Conservation (phyloP, 495 filamentous ascomycete species). For the Penicillium canescens region DNA sequence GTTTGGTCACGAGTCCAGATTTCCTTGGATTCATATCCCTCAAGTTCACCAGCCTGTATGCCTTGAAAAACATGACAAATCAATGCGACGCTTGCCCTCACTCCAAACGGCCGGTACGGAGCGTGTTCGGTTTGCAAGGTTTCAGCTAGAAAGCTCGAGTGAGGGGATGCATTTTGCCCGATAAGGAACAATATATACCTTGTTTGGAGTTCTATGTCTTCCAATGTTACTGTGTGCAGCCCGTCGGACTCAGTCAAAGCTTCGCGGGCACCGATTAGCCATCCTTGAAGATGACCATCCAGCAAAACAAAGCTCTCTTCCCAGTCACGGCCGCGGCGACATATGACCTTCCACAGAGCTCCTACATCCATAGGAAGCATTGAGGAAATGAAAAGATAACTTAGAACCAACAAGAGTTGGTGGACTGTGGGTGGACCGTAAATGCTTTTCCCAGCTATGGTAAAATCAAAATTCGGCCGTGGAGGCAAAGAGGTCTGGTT, state of each 20-base stretch:
- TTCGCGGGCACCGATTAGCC: background rate
- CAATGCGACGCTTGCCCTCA: background rate
- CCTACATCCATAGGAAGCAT: background rate
- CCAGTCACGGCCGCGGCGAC: background rate
- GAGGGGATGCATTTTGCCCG: background rate
- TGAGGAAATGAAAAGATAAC: background rate
- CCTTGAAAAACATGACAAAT: background rate
- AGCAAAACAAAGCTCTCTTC: background rate
- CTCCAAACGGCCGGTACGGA: background rate
- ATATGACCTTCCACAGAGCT: background rate
- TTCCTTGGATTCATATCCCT: background rate
- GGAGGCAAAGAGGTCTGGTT: constrained; percentile 1
- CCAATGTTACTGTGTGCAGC: background rate
- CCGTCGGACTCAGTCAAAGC: background rate
- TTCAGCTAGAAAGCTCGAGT: background rate
- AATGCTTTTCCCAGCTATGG: background rate
- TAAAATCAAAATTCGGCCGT: background rate
- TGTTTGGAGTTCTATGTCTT: background rate
- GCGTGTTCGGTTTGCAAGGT: background rate
- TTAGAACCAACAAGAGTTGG: constrained; percentile 1
- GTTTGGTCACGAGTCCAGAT: background rate
- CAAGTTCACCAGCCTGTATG: background rate
- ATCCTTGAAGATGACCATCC: background rate
- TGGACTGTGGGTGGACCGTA: background rate
- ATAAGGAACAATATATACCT: background rate